Evolutionary conservation across 768 basidiomycete genomes (phyloP).

Genomic region (Rhodocollybia butyracea): DNA sequence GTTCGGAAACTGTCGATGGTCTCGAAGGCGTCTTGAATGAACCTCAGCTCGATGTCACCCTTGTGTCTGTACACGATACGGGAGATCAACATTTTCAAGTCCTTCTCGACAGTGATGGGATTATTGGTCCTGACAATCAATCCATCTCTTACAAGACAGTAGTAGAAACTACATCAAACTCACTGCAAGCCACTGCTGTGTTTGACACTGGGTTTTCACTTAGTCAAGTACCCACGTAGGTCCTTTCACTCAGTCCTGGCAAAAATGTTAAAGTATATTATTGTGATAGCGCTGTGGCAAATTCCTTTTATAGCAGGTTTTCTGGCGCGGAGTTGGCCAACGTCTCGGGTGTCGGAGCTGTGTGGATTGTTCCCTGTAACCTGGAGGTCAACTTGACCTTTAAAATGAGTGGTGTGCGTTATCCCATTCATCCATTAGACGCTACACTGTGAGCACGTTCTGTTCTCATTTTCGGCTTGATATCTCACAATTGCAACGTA

Average conservation of each 20-base stretch:
- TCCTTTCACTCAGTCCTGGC: constrained; percentile 9
- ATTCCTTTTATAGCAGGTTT: constrained; percentile 58
- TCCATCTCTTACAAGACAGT: constrained; percentile 40
- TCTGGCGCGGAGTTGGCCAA: constrained; percentile 48
- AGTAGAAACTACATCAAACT: constrained; percentile 40
- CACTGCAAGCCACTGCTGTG: constrained; percentile 52
- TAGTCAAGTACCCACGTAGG: constrained; percentile 56
- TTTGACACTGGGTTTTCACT: constrained; percentile 72
- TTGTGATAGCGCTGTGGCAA: constrained; percentile 40
- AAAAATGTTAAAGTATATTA: constrained; percentile 10
- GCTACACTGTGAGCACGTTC: constrained; percentile 51
- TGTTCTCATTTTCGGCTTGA: background rate
- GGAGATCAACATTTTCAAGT: constrained; percentile 65
- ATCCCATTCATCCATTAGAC: constrained; percentile 69
- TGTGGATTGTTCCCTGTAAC: constrained; percentile 64
- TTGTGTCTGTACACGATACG: constrained; percentile 24
- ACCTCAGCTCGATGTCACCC: constrained; percentile 47
- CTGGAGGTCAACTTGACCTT: constrained; percentile 64
- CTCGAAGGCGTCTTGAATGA: constrained; percentile 47
- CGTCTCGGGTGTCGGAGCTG: constrained; percentile 34
- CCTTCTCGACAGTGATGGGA: constrained; percentile 56
- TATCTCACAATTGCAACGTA: background rate
- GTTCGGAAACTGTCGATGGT: constrained; percentile 49
- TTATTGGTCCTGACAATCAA: constrained; percentile 60
- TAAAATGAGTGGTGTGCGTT: constrained; percentile 51